phyloP scores from a whole-genome alignment of 495 filamentous ascomycete species.

The Glarea lozoyensis region DNA sequence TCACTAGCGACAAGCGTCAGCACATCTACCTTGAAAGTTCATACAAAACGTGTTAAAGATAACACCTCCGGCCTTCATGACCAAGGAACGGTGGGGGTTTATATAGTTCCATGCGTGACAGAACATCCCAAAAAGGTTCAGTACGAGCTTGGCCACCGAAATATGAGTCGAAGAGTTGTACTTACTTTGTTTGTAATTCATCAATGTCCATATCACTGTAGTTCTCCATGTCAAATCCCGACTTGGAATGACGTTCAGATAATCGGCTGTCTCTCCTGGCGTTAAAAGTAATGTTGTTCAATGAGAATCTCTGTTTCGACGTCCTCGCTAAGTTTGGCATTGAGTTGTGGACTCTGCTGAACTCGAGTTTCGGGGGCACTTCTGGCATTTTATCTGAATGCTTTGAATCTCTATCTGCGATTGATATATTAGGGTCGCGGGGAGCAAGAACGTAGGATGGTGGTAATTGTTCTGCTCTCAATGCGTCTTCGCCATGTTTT shows the following conservation, averaged over 20 bases:
- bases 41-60: too few species aligned
- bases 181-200: slow-evolving; percentile 22
- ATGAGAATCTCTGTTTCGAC: background rate
- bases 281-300: too few species aligned
- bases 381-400: background rate
- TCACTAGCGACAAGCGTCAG: too few species aligned
- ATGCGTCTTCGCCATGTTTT: too few species aligned
- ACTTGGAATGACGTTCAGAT: background rate
- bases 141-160: too few species aligned
- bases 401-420: background rate
- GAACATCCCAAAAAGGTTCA: too few species aligned
- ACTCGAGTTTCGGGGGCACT: background rate
- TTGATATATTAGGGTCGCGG: slow-evolving; percentile 2
- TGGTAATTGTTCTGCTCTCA: too few species aligned
- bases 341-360: background rate
- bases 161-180: too few species aligned
- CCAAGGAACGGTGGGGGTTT: too few species aligned
- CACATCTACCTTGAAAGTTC: too few species aligned
- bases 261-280: background rate
- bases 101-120: too few species aligned
- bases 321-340: background rate
- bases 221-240: slow-evolving; percentile 3
- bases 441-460: background rate
- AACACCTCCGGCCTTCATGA: too few species aligned
- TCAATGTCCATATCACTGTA: slow-evolving; percentile 22